These are phyloP conservation scores for Plasmodium falciparum DNA, from an alignment of 169 alveolate species.

Conservation along the genomic window DNA sequence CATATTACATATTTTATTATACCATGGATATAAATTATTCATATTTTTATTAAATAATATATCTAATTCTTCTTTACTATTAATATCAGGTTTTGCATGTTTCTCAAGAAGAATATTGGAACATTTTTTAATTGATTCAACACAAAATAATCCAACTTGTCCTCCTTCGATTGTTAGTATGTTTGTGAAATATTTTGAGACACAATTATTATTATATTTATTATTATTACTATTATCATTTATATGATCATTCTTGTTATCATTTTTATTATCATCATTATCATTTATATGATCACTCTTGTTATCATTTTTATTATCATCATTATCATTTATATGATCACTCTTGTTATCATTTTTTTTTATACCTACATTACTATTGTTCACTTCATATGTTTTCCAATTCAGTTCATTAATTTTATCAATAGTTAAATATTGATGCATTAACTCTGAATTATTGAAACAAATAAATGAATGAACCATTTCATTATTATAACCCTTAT, in stretches of 20 bases:
- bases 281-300: no score
- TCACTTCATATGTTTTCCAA: conserved; percentile 79
- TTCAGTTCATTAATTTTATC: conserved; percentile 47
- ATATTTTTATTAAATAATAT: conserved; percentile 37
- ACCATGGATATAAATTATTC: conserved; percentile 68
- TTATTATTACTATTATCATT: neutral
- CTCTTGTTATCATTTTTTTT: neutral
- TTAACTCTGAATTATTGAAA: conserved; percentile 51
- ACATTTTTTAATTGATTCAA: conserved; percentile 77
- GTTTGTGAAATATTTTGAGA: conserved; percentile 63
- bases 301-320: neutral
- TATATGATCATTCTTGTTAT: neutral
- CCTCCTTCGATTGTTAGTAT: conserved; percentile 78
- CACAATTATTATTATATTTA: conserved; percentile 6
- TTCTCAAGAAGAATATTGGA: conserved; percentile 43
- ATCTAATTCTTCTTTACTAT: conserved; percentile 50
- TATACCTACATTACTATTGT: conserved; percentile 43
- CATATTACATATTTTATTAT: conserved; percentile 62
- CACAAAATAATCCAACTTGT: conserved; percentile 80
- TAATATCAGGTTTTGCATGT: conserved; percentile 17
- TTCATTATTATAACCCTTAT: conserved; percentile 41
- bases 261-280: neutral
- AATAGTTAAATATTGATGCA: conserved; percentile 61
- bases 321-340: no score
- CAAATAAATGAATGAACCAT: conserved; percentile 55